phyloP scores from a whole-genome alignment of 768 basidiomycete species.

The Flagelloscypha sp. region DNA sequence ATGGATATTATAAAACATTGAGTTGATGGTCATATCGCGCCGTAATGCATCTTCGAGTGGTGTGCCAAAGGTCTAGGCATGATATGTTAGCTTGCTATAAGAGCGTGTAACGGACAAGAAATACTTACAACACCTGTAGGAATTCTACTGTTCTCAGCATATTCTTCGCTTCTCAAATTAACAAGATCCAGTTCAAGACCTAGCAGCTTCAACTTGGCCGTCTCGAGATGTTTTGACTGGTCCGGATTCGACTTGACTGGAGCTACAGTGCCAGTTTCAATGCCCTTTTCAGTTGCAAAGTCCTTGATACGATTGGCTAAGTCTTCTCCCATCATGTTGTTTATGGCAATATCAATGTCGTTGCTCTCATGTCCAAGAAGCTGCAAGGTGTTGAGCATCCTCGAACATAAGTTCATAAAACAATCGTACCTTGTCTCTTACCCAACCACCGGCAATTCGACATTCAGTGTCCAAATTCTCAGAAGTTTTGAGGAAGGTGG shows the following conservation, averaged over 20 bases:
- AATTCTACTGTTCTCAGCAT: conserved; percentile 80
- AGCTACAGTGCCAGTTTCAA: conserved; percentile 53
- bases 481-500: conserved; percentile 41
- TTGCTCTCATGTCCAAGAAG: conserved; percentile 73
- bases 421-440: conserved; percentile 82
- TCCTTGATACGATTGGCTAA: conserved; percentile 76
- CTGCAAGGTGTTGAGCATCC: conserved; percentile 29
- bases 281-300: conserved; percentile 45
- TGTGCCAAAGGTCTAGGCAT: conserved; percentile 83
- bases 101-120: neutral
- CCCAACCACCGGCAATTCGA: conserved; percentile 97
- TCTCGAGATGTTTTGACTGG: conserved; percentile 97
- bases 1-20: conserved; percentile 94
- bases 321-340: conserved; percentile 79
- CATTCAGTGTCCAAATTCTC: conserved; percentile 56
- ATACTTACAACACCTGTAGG: conserved; percentile 73
- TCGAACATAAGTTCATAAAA: neutral
- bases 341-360: conserved; percentile 91
- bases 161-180: conserved; percentile 88
- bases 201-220: conserved; percentile 75
- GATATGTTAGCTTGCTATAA: too few relatives aligned
- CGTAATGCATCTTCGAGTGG: conserved; percentile 85
- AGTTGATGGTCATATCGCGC: conserved; percentile 91
- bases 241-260: conserved; percentile 92
- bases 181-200: conserved; percentile 88